These are phyloP conservation scores for Nakaseomyces nivariensis DNA, from an alignment of 1,139 yeast genomes.

Conservation along the genomic window DNA sequence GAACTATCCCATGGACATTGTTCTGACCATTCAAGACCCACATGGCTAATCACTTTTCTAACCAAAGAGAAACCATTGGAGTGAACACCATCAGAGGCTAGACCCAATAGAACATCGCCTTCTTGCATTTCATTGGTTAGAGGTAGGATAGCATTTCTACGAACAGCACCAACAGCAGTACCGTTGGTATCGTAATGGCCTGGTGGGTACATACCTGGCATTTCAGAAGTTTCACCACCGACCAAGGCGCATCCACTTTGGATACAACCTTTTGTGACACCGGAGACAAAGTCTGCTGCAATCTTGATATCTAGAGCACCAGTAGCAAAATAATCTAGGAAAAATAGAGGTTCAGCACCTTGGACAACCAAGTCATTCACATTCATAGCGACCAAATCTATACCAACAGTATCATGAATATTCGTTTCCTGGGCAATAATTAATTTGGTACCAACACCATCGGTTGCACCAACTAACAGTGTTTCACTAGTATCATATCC, in stretches of 20 bases:
- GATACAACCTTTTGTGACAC: slow-evolving; percentile 95
- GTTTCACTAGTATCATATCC: slow-evolving; percentile 70
- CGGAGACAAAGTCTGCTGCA: slow-evolving; percentile 83
- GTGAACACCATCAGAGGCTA: slow-evolving; percentile 87
- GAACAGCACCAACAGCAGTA: slow-evolving; percentile 98
- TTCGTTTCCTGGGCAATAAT: slow-evolving; percentile 86
- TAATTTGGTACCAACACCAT: slow-evolving; percentile 97
- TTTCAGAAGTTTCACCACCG: slow-evolving; percentile 98
- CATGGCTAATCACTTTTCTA: slow-evolving; percentile 82
- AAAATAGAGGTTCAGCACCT: slow-evolving; percentile 96
- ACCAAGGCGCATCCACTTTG: slow-evolving; percentile 95
- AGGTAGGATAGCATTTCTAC: slow-evolving; percentile 67
- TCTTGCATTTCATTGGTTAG: slow-evolving; percentile 50
- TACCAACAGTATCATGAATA: slow-evolving; percentile 92
- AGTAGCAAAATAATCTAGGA: slow-evolving; percentile 93
- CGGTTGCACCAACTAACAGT: slow-evolving; percentile 91
- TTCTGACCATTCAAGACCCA: slow-evolving; percentile 57
- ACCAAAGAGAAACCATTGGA: slow-evolving; percentile 95
- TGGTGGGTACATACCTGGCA: slow-evolving; percentile 97
- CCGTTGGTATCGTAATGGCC: slow-evolving; percentile 98
- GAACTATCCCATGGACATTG: slow-evolving; percentile 79
- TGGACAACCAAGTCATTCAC: slow-evolving; percentile 96
- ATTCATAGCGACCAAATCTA: slow-evolving; percentile 97
- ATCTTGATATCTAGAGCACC: slow-evolving; percentile 78
- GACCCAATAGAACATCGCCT: slow-evolving; percentile 79